Base-by-base conservation (phyloP, 768 basidiomycete genomes). In the Suillus weaverae region DNA sequence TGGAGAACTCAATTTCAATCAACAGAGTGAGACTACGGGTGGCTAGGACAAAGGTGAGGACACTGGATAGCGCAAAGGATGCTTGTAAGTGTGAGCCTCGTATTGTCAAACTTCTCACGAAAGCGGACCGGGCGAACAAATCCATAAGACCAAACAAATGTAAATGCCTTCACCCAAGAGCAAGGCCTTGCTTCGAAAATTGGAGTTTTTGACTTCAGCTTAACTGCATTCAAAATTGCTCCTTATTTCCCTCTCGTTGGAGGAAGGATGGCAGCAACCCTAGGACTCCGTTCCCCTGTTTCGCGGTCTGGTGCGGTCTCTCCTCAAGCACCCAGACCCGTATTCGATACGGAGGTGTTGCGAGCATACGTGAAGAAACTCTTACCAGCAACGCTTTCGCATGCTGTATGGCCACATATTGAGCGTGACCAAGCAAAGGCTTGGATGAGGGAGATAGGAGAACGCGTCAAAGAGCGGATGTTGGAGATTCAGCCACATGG, bases 381-480 rank as follows among this genome's bases (percentile, higher is more conserved):
- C 60, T 80, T 94, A 62, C 82, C 87, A 64, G 84, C 88, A 5
- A 91, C 88, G 2, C 81, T 95, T 46, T 84, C 89, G 63, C 81
- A 77, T 60, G 83, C 81, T 62, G 72, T 83, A 11, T 95, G 92
- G 92, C 84, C 87, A 51, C 72, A 81, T 56, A 86, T 85, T 69
- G 91, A 94, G 62, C 82, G 85, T 32, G 90, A 93, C 39, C 84
- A 83, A 64, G 84, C 89, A 20, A 89, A 86, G 74, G 81, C 76
- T 6, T 91, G 90, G 89, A 92, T 91, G 74, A 91, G 89, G 76
- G 91, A 95, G 71, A 89, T 95, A 64, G 87, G 90, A 22, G 90
- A 91, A 70, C 84, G 93, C 55, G 86, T 95, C 51, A 95, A 93
- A 77, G 89, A 92, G 74, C 81, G 93, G 70, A 94, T 94, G 91